Evolutionary conservation across 352 stramenopile species (phyloP).

Genomic region (Pythium aristosporum): DNA sequence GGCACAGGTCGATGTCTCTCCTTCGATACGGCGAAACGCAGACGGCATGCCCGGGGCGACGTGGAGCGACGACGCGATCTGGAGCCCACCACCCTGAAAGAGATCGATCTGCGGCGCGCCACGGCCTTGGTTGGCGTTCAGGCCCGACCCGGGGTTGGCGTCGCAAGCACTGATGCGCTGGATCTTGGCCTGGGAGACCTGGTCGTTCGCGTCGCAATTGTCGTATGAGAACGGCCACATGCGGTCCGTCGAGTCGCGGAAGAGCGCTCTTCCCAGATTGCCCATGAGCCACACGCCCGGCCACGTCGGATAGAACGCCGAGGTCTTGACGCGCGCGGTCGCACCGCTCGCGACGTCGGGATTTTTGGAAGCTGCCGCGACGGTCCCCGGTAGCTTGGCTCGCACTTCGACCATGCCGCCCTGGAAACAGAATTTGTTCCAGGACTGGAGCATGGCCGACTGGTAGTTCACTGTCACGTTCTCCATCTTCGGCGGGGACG

Average conservation of each 20-base stretch:
- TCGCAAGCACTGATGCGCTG: conserved; percentile 86
- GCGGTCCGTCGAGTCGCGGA: conserved; percentile 82
- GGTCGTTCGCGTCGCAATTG: conserved; percentile 65
- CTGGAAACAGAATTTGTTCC: conserved; percentile 96
- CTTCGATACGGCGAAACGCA: conserved; percentile 31
- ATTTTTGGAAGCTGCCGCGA: conserved; percentile 36
- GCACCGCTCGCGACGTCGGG: conserved; percentile 19
- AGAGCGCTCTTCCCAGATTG: conserved; percentile 91
- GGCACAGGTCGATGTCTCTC: conserved; percentile 17
- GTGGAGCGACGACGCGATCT: conserved; percentile 84
- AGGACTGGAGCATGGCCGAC: conserved; percentile 90
- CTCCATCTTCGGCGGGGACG: conserved; percentile 43
- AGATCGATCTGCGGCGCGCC: conserved; percentile 94
- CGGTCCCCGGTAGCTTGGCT: conserved; percentile 85
- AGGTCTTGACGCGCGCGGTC: conserved; percentile 1
- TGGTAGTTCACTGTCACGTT: conserved; percentile 58
- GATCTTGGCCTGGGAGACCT: conserved; percentile 38
- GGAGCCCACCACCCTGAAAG: conserved; percentile 68
- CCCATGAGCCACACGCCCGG: conserved; percentile 93
- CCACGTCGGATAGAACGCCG: conserved; percentile 65
- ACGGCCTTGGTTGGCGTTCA: conserved; percentile 83
- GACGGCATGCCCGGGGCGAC: conserved; percentile 51
- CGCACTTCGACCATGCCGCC: conserved; percentile 92
- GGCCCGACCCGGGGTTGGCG: conserved; percentile 77
- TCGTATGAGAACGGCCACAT: conserved; percentile 95